These are phyloP conservation scores for Wakefieldia striispora DNA, from an alignment of 768 basidiomycete genomes.

Conservation along the genomic window DNA sequence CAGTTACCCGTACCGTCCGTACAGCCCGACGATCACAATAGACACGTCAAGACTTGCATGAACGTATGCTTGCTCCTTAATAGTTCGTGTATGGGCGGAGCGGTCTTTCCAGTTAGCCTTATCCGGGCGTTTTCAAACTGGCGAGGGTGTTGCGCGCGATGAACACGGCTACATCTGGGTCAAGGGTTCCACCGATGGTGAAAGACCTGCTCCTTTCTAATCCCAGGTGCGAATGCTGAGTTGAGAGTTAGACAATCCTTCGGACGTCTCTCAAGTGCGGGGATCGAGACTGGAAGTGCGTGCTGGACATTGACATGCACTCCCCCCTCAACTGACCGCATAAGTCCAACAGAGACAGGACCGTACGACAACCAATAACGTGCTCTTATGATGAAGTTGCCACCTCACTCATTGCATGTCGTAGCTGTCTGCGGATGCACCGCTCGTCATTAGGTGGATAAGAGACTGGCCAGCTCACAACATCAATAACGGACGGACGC, in stretches of 20 bases:
- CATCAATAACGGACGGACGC: too few relatives aligned
- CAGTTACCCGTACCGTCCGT: slow-evolving; percentile 90
- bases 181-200: slow-evolving; percentile 93
- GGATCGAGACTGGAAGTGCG: slow-evolving; percentile 89
- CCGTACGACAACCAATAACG: too few relatives aligned
- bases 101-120: slow-evolving; percentile 44
- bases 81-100: slow-evolving; percentile 42
- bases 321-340: slow-evolving; percentile 6
- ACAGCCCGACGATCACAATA: slow-evolving; percentile 89
- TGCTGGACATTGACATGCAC: background rate
- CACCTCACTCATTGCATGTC: too few relatives aligned
- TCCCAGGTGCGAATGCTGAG: background rate
- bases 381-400: too few relatives aligned
- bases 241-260: slow-evolving; percentile 76
- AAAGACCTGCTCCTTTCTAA: slow-evolving; percentile 23
- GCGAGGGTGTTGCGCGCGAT: slow-evolving; percentile 93
- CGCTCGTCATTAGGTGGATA: too few relatives aligned
- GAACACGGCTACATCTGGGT: slow-evolving; percentile 99
- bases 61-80: slow-evolving; percentile 31
- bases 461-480: too few relatives aligned
- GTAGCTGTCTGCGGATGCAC: too few relatives aligned
- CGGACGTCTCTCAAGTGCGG: slow-evolving; percentile 96
- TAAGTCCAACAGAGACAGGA: too few relatives aligned
- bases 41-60: slow-evolving; percentile 80
- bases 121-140: slow-evolving; percentile 93